phyloP scores from a whole-genome alignment of 257 asterid species.

The Linderniella brevidens region DNA sequence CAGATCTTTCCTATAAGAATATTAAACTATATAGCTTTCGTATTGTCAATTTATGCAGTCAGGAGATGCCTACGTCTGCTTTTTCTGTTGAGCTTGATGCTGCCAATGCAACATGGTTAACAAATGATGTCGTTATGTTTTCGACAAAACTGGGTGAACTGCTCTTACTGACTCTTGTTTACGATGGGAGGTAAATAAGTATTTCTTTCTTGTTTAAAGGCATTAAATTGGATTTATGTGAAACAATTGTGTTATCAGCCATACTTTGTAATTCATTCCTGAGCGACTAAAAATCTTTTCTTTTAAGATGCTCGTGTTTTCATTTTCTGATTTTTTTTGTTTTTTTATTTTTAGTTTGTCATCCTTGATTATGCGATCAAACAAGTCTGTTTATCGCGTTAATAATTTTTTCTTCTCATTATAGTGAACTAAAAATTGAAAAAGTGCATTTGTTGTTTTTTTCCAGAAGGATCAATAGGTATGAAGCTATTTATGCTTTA shows the following conservation, averaged over 20 bases:
- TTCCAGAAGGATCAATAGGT: too few relatives aligned
- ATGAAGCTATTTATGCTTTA: too few relatives aligned
- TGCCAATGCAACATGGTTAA: conserved; percentile 80
- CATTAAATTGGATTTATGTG: conserved; percentile 3
- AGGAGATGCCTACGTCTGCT: conserved; percentile 66
- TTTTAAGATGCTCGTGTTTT: too few relatives aligned
- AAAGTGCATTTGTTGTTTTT: too few relatives aligned
- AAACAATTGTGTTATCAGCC: not conserved
- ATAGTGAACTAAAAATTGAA: too few relatives aligned
- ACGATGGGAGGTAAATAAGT: conserved; percentile 76
- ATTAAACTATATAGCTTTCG: not conserved
- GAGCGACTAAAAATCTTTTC: not conserved
- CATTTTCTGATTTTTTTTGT: too few relatives aligned
- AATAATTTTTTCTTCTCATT: too few relatives aligned
- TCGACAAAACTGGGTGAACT: conserved; percentile 91
- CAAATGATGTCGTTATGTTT: conserved; percentile 86
- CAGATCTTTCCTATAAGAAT: too few relatives aligned
- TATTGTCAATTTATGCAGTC: conserved; percentile 29
- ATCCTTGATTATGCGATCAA: too few relatives aligned
- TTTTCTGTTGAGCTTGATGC: conserved; percentile 85
- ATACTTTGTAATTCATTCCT: conserved; percentile 3
- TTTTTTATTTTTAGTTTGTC: too few relatives aligned
- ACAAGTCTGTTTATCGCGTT: too few relatives aligned
- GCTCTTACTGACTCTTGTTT: conserved; percentile 71
- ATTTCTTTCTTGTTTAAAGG: conserved; percentile 11